phyloP scores from a whole-genome alignment of 345 rosid genomes.

The Aquilaria malaccensis region DNA sequence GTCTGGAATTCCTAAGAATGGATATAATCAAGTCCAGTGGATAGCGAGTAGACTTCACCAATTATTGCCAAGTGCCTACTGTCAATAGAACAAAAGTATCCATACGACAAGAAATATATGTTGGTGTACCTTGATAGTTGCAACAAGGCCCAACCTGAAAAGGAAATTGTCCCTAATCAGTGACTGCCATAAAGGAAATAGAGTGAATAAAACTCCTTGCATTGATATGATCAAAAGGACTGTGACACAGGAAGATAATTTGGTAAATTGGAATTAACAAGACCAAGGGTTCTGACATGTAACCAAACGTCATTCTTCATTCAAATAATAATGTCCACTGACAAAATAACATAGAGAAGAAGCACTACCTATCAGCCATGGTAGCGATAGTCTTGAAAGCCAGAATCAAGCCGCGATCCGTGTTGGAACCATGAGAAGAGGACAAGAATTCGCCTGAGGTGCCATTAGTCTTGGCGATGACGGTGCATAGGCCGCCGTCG shows the following conservation, averaged over 20 bases:
- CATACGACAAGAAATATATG: neutral
- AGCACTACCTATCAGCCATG: slow-evolving; percentile 51
- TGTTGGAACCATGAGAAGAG: slow-evolving; percentile 56
- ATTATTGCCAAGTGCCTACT: neutral
- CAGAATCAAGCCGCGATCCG: slow-evolving; percentile 54
- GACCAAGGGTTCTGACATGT: neutral
- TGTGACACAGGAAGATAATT: too few species aligned
- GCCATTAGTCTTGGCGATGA: slow-evolving; percentile 61
- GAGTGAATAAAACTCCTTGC: neutral
- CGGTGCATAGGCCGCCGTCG: slow-evolving; percentile 58
- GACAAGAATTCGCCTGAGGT: slow-evolving; percentile 55
- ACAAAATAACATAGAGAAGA: neutral
- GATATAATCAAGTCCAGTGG: neutral
- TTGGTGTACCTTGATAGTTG: neutral
- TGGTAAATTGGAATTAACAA: too few species aligned
- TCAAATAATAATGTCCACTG: neutral
- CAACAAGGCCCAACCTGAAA: slow-evolving; percentile 6
- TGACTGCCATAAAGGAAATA: neutral
- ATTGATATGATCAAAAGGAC: too few species aligned
- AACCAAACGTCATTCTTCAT: neutral
- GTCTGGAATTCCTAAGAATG: neutral
- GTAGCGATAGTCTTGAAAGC: slow-evolving; percentile 61
- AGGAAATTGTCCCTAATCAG: neutral
- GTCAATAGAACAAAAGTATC: neutral
- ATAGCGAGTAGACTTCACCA: too few species aligned